phyloP scores from a whole-genome alignment of 192 early-diverging fungal genomes.

The Entomortierella lignicola region DNA sequence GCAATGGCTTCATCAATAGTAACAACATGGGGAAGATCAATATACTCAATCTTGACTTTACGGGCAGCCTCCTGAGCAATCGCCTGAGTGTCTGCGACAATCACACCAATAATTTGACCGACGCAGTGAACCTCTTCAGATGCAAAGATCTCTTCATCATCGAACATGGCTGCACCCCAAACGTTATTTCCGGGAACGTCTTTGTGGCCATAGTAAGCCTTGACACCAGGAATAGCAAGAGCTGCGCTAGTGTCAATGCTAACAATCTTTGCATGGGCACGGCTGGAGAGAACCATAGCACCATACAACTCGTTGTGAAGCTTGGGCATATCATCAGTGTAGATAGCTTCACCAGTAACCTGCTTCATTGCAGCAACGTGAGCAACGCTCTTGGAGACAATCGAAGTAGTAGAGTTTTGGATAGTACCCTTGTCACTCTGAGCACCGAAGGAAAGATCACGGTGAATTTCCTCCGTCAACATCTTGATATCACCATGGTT shows the following conservation, averaged over 20 bases:
- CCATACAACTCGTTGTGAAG: slow-evolving; percentile 75
- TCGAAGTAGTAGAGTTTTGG: slow-evolving; percentile 37
- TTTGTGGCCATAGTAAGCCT: slow-evolving; percentile 69
- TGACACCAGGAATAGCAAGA: slow-evolving; percentile 71
- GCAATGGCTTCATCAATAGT: slow-evolving; percentile 86
- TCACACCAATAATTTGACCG: slow-evolving; percentile 84
- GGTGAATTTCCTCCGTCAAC: slow-evolving; percentile 57
- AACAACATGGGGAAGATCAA: slow-evolving; percentile 75
- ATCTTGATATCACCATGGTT: slow-evolving; percentile 46
- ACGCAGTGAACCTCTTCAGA: slow-evolving; percentile 69
- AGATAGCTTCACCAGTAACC: slow-evolving; percentile 85
- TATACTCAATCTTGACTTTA: slow-evolving; percentile 78
- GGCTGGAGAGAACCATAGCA: slow-evolving; percentile 72
- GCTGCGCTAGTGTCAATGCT: slow-evolving; percentile 72
- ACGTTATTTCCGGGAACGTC: slow-evolving; percentile 78
- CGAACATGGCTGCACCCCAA: slow-evolving; percentile 65
- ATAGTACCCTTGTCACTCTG: slow-evolving; percentile 64
- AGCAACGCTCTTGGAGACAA: slow-evolving; percentile 61
- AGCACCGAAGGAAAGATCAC: slow-evolving; percentile 56
- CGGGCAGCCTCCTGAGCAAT: slow-evolving; percentile 77
- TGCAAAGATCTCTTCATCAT: slow-evolving; percentile 89
- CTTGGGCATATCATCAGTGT: slow-evolving; percentile 86
- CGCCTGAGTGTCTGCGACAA: slow-evolving; percentile 76
- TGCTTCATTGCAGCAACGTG: slow-evolving; percentile 86
- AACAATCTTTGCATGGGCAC: slow-evolving; percentile 76